Base-by-base conservation (phyloP, 2,329 filamentous ascomycete genomes). In the Neonectria punicea region DNA sequence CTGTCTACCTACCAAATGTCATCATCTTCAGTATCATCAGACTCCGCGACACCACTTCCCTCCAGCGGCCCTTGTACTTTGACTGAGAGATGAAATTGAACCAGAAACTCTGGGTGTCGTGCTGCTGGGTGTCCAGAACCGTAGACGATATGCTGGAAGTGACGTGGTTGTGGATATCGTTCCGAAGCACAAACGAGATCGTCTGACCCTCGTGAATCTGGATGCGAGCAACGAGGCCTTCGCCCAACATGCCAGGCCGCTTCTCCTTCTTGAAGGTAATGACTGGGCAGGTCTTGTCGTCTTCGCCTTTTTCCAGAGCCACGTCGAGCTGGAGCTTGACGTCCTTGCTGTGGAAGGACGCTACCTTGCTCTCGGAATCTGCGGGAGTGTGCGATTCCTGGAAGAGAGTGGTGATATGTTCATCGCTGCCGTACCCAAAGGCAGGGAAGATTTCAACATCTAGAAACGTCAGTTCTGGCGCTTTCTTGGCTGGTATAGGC, bases 11-110 rank as follows among this genome's bases (percentile, higher is more conserved):
- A 80, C 79, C 79, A 71, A 90, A 94, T 0, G 91, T 93, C 71
- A 94, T 83, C 79, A 94, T 84, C 78, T 94, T 94, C 49, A 94
- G 79, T 58, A 93, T 88, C 82, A 94, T 87, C 55, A 94, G 80
- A 73, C 91, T 93, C 60, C 92, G 84, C 28, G 85, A 83, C 6
- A 94, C 90, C 3, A 92, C 88, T 76, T 93, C 91, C 58, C 90
- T 84, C 87, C 91, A 94, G 36, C 89, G 86, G 5, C 92, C 92
- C 63, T 87, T 88, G 77, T 93, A 94, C 68, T 85, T 88, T 76
- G 88, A 90, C 75, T 90, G 88, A 6, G 85, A 84, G 58, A 93
- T 91, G 88, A 91, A 94, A 70, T 89, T 88, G 70, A 85, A 89
- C 92, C 92, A 94, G 76, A 87, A 94, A 9, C 81, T 83, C 72